Evolutionary conservation across 257 asterid genomes (phyloP).

Genomic region (Schizonepeta tenuifolia): DNA sequence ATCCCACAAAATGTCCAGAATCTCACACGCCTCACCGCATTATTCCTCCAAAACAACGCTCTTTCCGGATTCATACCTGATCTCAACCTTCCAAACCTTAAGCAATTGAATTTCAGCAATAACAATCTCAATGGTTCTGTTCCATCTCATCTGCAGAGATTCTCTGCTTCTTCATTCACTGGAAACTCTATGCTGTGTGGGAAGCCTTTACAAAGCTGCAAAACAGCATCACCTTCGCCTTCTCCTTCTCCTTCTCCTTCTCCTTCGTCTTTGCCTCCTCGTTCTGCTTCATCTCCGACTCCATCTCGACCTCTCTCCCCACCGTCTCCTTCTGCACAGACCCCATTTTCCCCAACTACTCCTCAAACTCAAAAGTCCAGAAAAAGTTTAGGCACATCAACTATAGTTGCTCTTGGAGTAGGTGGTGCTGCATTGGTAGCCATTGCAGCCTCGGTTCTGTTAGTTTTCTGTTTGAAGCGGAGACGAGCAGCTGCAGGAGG

Average conservation of each 20-base stretch:
- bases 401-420: slow-evolving; percentile 52
- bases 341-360: slow-evolving; percentile 42
- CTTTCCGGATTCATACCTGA: slow-evolving; percentile 65
- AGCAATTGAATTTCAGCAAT: slow-evolving; percentile 58
- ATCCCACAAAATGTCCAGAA: slow-evolving; percentile 49
- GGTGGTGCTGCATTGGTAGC: slow-evolving; percentile 46
- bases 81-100: slow-evolving; percentile 55
- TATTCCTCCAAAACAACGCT: slow-evolving; percentile 71
- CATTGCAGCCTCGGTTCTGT: slow-evolving; percentile 35
- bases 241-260: slow-evolving; percentile 36
- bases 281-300: not conserved
- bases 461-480: slow-evolving; percentile 45
- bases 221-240: slow-evolving; percentile 40
- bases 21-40: slow-evolving; percentile 50
- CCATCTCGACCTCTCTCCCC: slow-evolving; percentile 33
- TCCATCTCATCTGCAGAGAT: slow-evolving; percentile 58
- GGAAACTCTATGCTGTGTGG: slow-evolving; percentile 78
- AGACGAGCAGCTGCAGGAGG: slow-evolving; percentile 34
- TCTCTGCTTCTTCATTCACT: slow-evolving; percentile 63
- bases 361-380: slow-evolving; percentile 41
- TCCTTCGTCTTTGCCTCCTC: slow-evolving; percentile 31
- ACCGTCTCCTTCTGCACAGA: slow-evolving; percentile 40
- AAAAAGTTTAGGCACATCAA: slow-evolving; percentile 51
- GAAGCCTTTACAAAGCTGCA: slow-evolving; percentile 56
- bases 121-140: slow-evolving; percentile 66